A percentile compares a stretch with the other conserved stretches of the same genome.
Evolutionary conservation across 1,284 basidiomycete genomes (phyloP).

Genomic region (Malassezia yamatoensis): DNA sequence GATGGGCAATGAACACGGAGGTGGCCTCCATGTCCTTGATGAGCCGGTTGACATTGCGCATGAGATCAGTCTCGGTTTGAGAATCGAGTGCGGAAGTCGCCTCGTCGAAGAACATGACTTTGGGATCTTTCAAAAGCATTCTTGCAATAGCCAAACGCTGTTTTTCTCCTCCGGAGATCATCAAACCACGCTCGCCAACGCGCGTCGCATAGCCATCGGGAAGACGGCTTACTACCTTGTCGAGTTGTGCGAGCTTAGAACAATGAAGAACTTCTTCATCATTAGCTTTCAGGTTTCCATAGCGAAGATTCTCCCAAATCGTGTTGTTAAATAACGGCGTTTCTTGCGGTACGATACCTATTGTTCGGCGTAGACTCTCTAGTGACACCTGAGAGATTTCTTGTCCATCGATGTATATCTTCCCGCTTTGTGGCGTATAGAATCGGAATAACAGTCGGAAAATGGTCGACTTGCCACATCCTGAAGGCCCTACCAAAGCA

Average conservation of each 20-base stretch:
- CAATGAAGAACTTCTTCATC: slow-evolving; percentile 80
- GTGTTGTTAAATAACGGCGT: slow-evolving; percentile 93
- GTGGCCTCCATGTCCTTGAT: slow-evolving; percentile 70
- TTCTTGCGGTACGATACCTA: slow-evolving; percentile 95
- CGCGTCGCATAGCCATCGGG: slow-evolving; percentile 79
- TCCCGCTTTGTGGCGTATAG: slow-evolving; percentile 72
- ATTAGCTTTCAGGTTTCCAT: slow-evolving; percentile 75
- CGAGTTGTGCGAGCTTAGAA: slow-evolving; percentile 74
- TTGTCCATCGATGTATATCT: slow-evolving; percentile 76
- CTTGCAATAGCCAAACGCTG: slow-evolving; percentile 88
- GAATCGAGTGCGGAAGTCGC: slow-evolving; percentile 91
- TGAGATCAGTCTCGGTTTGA: slow-evolving; percentile 84
- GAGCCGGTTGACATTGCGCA: slow-evolving; percentile 79
- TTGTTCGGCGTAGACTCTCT: slow-evolving; percentile 61
- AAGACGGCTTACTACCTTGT: slow-evolving; percentile 65
- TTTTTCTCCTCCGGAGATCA: slow-evolving; percentile 98
- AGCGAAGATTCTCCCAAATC: slow-evolving; percentile 86
- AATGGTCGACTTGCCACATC: slow-evolving; percentile 95
- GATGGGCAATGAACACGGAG: slow-evolving; percentile 65
- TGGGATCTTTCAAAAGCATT: slow-evolving; percentile 81
- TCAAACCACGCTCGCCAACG: slow-evolving; percentile 88
- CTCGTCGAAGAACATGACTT: slow-evolving; percentile 94
- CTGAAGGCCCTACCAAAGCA: slow-evolving; percentile 89
- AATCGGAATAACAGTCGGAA: slow-evolving; percentile 89
- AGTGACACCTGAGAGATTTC: slow-evolving; percentile 67